Conservation (phyloP, 441 rosid species). For the Capsella rubella region DNA sequence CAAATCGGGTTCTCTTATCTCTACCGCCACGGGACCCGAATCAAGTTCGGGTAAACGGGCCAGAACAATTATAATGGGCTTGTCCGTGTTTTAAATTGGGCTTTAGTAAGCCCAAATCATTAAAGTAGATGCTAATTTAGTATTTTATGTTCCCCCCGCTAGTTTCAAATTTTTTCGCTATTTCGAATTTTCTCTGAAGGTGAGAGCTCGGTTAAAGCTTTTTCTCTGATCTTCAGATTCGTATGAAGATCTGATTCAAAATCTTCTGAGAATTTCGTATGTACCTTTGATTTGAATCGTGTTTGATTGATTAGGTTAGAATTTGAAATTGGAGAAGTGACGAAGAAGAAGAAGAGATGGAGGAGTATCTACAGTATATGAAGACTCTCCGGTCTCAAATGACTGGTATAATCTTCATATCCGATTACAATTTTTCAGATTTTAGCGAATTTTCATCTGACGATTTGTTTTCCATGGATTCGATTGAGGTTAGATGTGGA, state of each 20-base stretch:
- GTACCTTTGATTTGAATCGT: constrained; percentile 1
- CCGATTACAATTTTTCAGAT: constrained; percentile 1
- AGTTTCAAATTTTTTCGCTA: neutral
- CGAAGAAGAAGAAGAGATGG: constrained; percentile 53
- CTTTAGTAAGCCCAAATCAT: neutral
- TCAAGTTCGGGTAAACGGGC: constrained; percentile 19
- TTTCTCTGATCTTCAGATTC: neutral
- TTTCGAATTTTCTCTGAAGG: constrained; percentile 7
- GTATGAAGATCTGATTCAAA: constrained; percentile 8
- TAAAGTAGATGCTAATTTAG: no score
- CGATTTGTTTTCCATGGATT: constrained; percentile 10
- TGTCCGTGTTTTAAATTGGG: neutral
- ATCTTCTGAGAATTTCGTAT: neutral
- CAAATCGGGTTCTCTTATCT: neutral
- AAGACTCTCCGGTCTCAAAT: constrained; percentile 76
- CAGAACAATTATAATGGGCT: constrained; percentile 6
- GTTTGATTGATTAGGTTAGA: neutral
- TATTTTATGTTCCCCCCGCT: constrained; percentile 12
- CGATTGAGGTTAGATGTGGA: constrained; percentile 62
- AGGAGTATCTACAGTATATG: constrained; percentile 74
- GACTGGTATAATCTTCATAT: constrained; percentile 53
- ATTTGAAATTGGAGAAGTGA: constrained; percentile 32
- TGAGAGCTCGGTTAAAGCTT: neutral
- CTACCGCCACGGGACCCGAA: constrained; percentile 20
- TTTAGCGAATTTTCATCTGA: neutral